Evolutionary conservation across 1,139 yeast species (phyloP).

Genomic region (Nakaseomyces glabratus): DNA sequence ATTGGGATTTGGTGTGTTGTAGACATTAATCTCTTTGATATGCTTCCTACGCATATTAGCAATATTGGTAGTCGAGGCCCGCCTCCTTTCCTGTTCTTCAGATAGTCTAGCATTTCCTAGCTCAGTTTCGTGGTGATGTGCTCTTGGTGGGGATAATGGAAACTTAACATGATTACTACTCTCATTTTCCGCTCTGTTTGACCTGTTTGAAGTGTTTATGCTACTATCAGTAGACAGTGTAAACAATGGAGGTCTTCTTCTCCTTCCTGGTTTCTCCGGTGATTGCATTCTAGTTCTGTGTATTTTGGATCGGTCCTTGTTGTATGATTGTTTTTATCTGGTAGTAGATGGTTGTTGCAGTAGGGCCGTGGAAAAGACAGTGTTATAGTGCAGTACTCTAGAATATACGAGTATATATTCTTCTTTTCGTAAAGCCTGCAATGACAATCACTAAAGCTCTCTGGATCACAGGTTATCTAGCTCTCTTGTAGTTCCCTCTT

Average conservation of each 20-base stretch:
- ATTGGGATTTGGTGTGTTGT: slow-evolving; percentile 1
- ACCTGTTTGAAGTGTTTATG: background rate
- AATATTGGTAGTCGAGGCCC: slow-evolving; percentile 4
- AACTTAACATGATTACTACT: background rate
- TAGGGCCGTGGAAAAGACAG: too few relatives aligned
- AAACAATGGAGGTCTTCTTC: slow-evolving; percentile 5
- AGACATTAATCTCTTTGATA: slow-evolving; percentile 2
- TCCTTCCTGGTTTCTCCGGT: background rate
- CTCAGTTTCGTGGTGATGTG: background rate
- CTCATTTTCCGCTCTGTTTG: background rate
- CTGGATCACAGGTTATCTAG: too few relatives aligned
- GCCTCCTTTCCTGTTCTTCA: background rate
- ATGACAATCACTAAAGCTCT: too few relatives aligned
- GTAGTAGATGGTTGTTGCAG: too few relatives aligned
- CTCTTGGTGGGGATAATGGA: background rate
- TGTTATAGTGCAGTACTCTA: too few relatives aligned
- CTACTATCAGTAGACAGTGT: slow-evolving; percentile 5
- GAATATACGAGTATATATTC: too few relatives aligned
- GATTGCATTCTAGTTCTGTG: slow-evolving; percentile 1
- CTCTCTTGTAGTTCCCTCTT: too few relatives aligned
- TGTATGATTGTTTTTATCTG: too few relatives aligned
- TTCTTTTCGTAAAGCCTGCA: too few relatives aligned
- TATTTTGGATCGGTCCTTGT: too few relatives aligned
- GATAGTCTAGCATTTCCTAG: background rate
- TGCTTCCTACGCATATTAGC: slow-evolving; percentile 1